phyloP scores from a whole-genome alignment of 352 stramenopile species.

The Phytopythium aichiense region DNA sequence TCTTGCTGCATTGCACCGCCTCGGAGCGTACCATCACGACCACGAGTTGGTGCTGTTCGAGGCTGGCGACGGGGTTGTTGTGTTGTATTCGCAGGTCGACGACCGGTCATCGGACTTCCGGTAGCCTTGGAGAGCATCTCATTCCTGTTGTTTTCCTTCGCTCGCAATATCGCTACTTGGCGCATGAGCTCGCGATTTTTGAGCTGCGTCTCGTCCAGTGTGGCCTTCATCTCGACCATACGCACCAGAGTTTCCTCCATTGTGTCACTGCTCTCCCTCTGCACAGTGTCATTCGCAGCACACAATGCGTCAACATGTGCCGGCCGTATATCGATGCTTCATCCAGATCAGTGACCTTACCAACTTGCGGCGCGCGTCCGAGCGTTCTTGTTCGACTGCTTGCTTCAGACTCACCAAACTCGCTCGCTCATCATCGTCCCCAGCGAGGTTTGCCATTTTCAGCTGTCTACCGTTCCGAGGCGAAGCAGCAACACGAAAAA shows the following conservation, averaged over 20 bases:
- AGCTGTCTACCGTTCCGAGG: not conserved
- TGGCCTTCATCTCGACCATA: slow-evolving; percentile 51
- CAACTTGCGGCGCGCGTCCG: slow-evolving; percentile 32
- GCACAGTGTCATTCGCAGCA: not conserved
- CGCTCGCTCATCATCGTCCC: not conserved
- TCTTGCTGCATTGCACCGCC: not conserved
- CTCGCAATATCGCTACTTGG: slow-evolving; percentile 60
- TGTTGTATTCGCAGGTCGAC: not conserved
- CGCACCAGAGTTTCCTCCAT: slow-evolving; percentile 53
- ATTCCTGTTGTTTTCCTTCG: slow-evolving; percentile 21
- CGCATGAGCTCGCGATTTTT: slow-evolving; percentile 76
- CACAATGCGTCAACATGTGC: not conserved
- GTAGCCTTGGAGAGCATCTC: not conserved
- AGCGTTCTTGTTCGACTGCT: slow-evolving; percentile 26
- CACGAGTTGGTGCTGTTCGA: slow-evolving; percentile 7
- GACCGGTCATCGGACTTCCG: not conserved
- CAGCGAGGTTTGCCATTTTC: not conserved
- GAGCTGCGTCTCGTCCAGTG: slow-evolving; percentile 59
- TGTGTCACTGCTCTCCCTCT: slow-evolving; percentile 50
- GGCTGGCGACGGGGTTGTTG: slow-evolving; percentile 8
- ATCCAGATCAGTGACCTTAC: slow-evolving; percentile 11
- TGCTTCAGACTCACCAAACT: not conserved
- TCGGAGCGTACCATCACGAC: slow-evolving; percentile 6
- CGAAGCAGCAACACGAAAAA: not conserved
- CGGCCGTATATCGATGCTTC: too few species aligned